Base-by-base conservation (phyloP, 2,329 filamentous ascomycete species). In the Calycina herbarum region DNA sequence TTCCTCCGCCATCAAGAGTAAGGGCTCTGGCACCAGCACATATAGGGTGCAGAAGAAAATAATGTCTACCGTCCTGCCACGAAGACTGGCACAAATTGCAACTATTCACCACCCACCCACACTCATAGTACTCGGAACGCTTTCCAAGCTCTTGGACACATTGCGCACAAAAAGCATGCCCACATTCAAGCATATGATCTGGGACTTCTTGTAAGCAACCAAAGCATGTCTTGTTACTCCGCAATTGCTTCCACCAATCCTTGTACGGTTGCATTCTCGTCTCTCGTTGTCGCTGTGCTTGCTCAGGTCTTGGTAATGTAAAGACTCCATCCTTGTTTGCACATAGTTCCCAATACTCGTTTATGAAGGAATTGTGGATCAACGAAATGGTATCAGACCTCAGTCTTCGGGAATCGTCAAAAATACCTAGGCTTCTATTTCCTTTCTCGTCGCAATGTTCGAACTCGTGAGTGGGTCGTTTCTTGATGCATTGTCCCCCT, bases 361-460 rank as follows among this genome's bases (percentile, higher is more conserved):
- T 2, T 54, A 64, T 40, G 27, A 60, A 61, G 17, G 24, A 29
- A 2, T 56, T 17, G 20, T 59, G 63, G 38, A 61, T 61, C 29
- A 61, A 24, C 10, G 54, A 35, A 13, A 64, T 10, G 5, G 33
- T 64, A 15, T 42, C 33, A 6, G 54, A 29, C 17, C 24, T 51
- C 8, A 64, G 20, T 38, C 59, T 57, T 24, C 54, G 63, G 24
- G 57, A 27, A 33, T 64, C 63, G 13, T 38, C 40, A 38, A 64
- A 64, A 11, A 20, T n/a, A 3, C 63, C 63, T 17, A 31, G 57
- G 5, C n/a, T n/a, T 64, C 63, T 64, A 31, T 57, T 27, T n/a
- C 63, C 63, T 27, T 56, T 56, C 45, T 60, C 57, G 24, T 64
- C 57, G 33, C 63, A 64, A 35, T 64, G 63, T 45, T 64, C 63